Evolutionary conservation across 2,329 filamentous ascomycete species (phyloP), one percentile per base, ranked within the genome.

Genomic region (Claviceps africana): DNA sequence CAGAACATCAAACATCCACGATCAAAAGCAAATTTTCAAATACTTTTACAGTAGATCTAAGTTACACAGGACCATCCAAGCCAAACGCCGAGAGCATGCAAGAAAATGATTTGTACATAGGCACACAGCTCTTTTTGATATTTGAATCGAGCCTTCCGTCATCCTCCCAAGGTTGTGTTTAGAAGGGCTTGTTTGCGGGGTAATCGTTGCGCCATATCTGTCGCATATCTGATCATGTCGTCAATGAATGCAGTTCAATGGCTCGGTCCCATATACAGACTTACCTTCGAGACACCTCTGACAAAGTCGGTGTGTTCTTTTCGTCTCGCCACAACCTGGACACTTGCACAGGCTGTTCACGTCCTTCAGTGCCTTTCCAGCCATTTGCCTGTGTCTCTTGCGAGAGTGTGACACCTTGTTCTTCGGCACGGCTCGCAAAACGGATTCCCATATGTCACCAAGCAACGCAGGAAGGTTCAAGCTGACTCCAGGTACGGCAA

Each of bases 331-430:
- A 62, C 93, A 98, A 15, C 83, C 87, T 0, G 91, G 86, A 66
- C 93, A 98, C 64, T 82, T 87, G 72, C 89, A 95, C 60, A 98
- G 71, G 51, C 81, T 79, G 57, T 85, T 93, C 53, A 95, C 82
- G 65, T 98, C 93, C 72, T 95, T 87, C 60, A 98, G 70, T 45
- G 83, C 91, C 72, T 98, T 98, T 63, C 93, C 93, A 25, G 90
- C 91, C 83, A 97, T 86, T 65, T 95, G 89, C 62, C 94, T 82
- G 65, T 89, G 84, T 60, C 93, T 80, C 77, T 89, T 95, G 74
- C 93, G 95, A 75, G 88, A 88, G 69, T 98, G 88, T 43, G 91
- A 96, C 35, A 89, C 94, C 79, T 97, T 98, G 74, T 95, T 97
- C 78, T 98, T 98, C 5, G 93, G 93, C 17, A 97, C 93, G 1